These are phyloP conservation scores for Linderina pennispora DNA, from an alignment of 192 early-diverging fungal genomes.

Conservation along the genomic window DNA sequence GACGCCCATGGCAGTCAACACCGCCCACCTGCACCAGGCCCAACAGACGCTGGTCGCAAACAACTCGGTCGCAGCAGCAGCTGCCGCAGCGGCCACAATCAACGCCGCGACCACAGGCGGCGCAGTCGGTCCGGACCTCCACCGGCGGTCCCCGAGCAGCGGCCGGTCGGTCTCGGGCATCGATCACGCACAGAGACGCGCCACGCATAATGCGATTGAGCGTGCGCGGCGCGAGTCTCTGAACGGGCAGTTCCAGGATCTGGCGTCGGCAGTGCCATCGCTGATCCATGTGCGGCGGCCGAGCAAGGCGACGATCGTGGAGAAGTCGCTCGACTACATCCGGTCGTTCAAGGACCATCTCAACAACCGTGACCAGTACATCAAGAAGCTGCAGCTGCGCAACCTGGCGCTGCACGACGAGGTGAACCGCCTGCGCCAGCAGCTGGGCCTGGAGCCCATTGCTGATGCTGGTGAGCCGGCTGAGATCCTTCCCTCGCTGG, in stretches of 20 bases:
- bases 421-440: slow-evolving; percentile 53
- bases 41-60: too few species aligned
- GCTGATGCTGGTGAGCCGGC: slow-evolving; percentile 16
- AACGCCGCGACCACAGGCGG: not conserved
- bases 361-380: slow-evolving; percentile 41
- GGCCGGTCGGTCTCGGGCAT: slow-evolving; percentile 10
- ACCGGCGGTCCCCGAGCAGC: slow-evolving; percentile 36
- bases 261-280: slow-evolving; percentile 72
- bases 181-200: slow-evolving; percentile 58
- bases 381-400: slow-evolving; percentile 44
- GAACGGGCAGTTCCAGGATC: slow-evolving; percentile 74
- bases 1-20: not conserved
- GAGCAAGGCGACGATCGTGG: slow-evolving; percentile 75
- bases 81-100: not conserved
- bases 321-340: slow-evolving; percentile 69
- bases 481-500: slow-evolving; percentile 1
- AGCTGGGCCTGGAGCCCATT: slow-evolving; percentile 52
- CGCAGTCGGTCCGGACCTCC: slow-evolving; percentile 2
- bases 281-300: slow-evolving; percentile 68
- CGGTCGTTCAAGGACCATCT: slow-evolving; percentile 41
- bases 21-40: too few species aligned
- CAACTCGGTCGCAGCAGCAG: not conserved
- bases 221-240: slow-evolving; percentile 73
- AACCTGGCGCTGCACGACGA: slow-evolving; percentile 55
- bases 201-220: slow-evolving; percentile 77